Percentiles rank a stretch among this genome's conserved stretches.
Evolutionary conservation across 2,329 filamentous ascomycete species (phyloP).

Genomic region (Aspergillus niger): DNA sequence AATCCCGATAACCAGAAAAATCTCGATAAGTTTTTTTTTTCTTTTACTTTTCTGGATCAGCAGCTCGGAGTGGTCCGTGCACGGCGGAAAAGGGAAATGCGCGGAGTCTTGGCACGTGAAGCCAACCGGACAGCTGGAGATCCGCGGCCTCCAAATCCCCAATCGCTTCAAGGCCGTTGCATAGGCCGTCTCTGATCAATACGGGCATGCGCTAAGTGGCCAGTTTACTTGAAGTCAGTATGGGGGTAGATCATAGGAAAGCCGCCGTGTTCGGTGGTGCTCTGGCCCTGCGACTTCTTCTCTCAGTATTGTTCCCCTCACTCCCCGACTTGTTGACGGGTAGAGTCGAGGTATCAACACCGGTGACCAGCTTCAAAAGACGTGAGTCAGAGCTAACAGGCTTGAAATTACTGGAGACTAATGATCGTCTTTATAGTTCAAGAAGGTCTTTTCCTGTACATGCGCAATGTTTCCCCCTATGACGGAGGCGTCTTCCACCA

Average conservation of each 20-base stretch:
- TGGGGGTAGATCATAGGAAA: conserved; percentile 62
- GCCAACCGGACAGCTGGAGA: conserved; percentile 23
- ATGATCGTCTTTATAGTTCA: conserved; percentile 63
- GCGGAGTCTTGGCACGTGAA: conserved; percentile 26
- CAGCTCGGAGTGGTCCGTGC: conserved; percentile 36
- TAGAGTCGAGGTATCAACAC: conserved; percentile 94
- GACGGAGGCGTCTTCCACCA: conserved; percentile 84
- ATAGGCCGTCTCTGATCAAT: conserved; percentile 3
- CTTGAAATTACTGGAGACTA: background rate
- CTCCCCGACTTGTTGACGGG: conserved; percentile 83
- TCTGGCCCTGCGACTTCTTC: conserved; percentile 73
- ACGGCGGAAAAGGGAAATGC: conserved; percentile 27
- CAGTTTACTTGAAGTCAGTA: conserved; percentile 28
- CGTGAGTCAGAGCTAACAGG: conserved; percentile 57
- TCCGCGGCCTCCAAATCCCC: background rate
- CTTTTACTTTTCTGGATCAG: conserved; percentile 20
- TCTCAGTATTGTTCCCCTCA: conserved; percentile 79
- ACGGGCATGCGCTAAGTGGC: conserved; percentile 12
- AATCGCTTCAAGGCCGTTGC: background rate
- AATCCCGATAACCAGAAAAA: conserved; percentile 40
- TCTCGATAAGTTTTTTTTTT: conserved; percentile 42
- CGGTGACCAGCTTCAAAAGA: conserved; percentile 97
- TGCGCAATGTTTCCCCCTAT: conserved; percentile 94
- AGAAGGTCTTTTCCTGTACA: conserved; percentile 94
- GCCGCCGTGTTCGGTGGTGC: conserved; percentile 72